Evolutionary conservation across 2,329 filamentous ascomycete genomes (phyloP).

Genomic region (Neodidymelliopsis sp.): DNA sequence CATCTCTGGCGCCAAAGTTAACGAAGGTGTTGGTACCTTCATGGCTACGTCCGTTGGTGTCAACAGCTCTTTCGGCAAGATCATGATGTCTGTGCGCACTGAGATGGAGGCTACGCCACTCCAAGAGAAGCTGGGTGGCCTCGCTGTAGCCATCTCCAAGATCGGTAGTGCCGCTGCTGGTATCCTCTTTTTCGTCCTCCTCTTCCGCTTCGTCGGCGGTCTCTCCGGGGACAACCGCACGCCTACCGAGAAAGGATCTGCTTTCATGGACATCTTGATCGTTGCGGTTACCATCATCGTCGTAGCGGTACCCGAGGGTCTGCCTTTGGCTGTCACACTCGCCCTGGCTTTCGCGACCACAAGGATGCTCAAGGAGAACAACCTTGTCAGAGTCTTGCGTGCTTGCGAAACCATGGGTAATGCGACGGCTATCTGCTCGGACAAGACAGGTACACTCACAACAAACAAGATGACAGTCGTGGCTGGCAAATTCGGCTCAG

Average conservation of each 20-base stretch:
- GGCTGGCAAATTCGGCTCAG: slow-evolving; percentile 47
- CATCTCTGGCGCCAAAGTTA: slow-evolving; percentile 64
- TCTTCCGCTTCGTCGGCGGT: slow-evolving; percentile 49
- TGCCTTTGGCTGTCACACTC: slow-evolving; percentile 46
- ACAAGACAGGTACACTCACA: slow-evolving; percentile 48
- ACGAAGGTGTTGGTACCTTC: slow-evolving; percentile 60
- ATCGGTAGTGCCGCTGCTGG: slow-evolving; percentile 53
- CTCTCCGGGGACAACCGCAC: slow-evolving; percentile 37
- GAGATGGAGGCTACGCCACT: slow-evolving; percentile 62
- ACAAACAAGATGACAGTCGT: slow-evolving; percentile 54
- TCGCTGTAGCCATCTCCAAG: slow-evolving; percentile 62
- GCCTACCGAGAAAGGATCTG: slow-evolving; percentile 41
- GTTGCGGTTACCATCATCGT: slow-evolving; percentile 53
- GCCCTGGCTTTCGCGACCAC: slow-evolving; percentile 49
- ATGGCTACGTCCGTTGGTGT: slow-evolving; percentile 63
- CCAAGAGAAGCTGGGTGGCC: slow-evolving; percentile 61
- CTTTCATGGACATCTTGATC: slow-evolving; percentile 53
- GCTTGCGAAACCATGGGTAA: slow-evolving; percentile 49
- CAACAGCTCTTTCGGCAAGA: slow-evolving; percentile 63
- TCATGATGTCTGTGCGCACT: slow-evolving; percentile 63
- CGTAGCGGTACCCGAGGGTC: slow-evolving; percentile 52
- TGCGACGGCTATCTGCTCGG: slow-evolving; percentile 47
- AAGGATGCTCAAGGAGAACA: slow-evolving; percentile 47
- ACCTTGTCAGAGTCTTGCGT: slow-evolving; percentile 42
- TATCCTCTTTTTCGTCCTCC: slow-evolving; percentile 50